These are phyloP conservation scores for Prunus persica DNA, from an alignment of 306 rosid genomes.

Conservation along the genomic window Prunus_persica_NCBIv2 NC_034015.1:17729001-17729500, in stretches of 20 bases:
- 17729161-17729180: neutral
- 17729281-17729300: neutral
- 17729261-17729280: neutral
- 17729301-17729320: slow-evolving; percentile 3
- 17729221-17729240: neutral
- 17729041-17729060: neutral
- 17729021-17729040: neutral
- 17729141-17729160: neutral
- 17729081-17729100: neutral
- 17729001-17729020: neutral
- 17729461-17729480: neutral
- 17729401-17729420: neutral
- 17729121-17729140: neutral
- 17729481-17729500: neutral
- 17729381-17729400: slow-evolving; percentile 7
- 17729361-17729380: neutral
- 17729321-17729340: neutral
- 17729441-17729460: neutral
- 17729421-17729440: neutral
- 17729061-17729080: neutral
- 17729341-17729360: neutral
- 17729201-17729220: neutral
- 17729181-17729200: neutral
- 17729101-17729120: neutral
- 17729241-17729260: neutral